Evolutionary conservation across 1,284 basidiomycete genomes (phyloP), one percentile per base, ranked within the genome.

Genomic region (Tilletia setariae): DNA sequence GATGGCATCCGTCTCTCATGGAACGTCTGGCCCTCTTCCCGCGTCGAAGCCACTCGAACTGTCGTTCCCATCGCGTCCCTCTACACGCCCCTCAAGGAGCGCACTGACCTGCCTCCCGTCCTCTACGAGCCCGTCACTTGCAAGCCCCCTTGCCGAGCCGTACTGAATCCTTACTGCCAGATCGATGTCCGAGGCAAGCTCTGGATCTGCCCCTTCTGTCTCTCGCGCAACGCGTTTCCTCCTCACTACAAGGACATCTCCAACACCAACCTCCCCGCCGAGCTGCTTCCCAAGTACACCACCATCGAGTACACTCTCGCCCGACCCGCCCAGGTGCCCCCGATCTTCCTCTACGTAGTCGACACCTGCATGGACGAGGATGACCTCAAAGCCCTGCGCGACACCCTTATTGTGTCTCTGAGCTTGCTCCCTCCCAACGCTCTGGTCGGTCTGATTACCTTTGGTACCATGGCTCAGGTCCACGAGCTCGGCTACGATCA

Each of bases 211-310:
- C 95, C 95, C 2, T 98, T 98, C 86, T 98, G 95, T 85, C 86
- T 98, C 68, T 91, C 92, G 66, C 90, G 95, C 72, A 98, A 98
- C 83, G 90, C 94, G 1, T 98, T 98, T 85, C 95, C 95, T 8
- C 93, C 94, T 0, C 95, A 98, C 84, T 98, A 98, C 87, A 96
- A 97, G 85, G 95, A 98, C 84, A 96, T 98, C 77, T 94, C 93
- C 70, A 92, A 91, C 85, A 95, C 92, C 73, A 98, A 98, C 84
- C 87, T 98, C 28, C 95, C 95, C 59, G 91, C 94, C 23, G 95
- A 98, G 84, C 87, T 98, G 32, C 84, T 97, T 56, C 94, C 95
- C 80, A 96, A 97, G 85, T 98, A 98, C 87, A 98, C 95, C 61
- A 98, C 95, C 19, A 97, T 98, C 85, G 95, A 98, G 85, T 98